A percentile compares a stretch with the other conserved stretches of the same genome.
Conservation (phyloP, 2,329 filamentous ascomycete species). For the Colletotrichum viniferum region DNA sequence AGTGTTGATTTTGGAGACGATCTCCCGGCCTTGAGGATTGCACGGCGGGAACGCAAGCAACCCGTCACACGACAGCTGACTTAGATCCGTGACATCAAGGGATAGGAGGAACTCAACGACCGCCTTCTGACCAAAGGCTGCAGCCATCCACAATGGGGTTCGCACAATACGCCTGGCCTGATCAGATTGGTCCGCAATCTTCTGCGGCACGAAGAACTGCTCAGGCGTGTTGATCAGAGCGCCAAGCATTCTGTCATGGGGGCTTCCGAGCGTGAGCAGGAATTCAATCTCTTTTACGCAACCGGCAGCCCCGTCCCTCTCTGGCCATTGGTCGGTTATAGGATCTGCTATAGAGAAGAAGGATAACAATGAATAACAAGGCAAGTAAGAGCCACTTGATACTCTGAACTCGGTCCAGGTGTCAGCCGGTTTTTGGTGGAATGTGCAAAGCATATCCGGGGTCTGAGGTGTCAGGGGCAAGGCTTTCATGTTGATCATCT, state of each 20-base stretch:
- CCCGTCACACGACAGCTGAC: neutral
- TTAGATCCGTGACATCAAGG: neutral
- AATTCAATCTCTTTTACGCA: neutral
- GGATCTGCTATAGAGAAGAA: neutral
- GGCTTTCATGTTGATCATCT: neutral
- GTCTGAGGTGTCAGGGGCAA: neutral
- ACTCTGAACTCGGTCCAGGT: neutral
- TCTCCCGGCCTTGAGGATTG: neutral
- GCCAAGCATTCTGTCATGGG: neutral
- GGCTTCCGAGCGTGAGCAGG: neutral
- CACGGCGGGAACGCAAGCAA: neutral
- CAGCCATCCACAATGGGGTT: neutral
- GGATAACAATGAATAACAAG: neutral
- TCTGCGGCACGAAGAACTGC: neutral
- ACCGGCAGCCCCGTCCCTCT: fast-evolving
- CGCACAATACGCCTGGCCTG: neutral
- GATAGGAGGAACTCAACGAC: neutral
- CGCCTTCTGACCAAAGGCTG: neutral
- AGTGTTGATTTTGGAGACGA: neutral
- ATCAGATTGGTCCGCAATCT: neutral
- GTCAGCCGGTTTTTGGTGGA: fast-evolving
- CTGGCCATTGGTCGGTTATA: fast-evolving
- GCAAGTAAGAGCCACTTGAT: neutral
- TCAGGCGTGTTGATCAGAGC: neutral
- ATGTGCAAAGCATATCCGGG: neutral